Conservation (phyloP, 768 basidiomycete species). For the Suillus clintonianus region DNA sequence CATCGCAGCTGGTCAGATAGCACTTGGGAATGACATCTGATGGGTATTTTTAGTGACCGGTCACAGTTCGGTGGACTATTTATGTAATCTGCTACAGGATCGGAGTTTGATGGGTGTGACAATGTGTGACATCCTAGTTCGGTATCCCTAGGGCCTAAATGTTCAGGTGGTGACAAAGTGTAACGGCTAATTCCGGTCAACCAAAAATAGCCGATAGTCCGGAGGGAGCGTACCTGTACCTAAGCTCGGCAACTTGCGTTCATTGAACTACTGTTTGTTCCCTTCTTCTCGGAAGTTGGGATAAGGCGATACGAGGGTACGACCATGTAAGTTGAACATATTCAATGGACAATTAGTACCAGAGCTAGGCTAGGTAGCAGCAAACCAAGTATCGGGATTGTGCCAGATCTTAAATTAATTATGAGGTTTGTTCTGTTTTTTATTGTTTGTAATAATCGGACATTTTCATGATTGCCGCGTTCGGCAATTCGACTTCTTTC, state of each 20-base stretch:
- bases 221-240: constrained; percentile 5
- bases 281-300: constrained; percentile 1
- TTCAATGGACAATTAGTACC: too few relatives aligned
- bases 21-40: background rate
- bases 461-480: constrained; percentile 37
- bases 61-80: background rate
- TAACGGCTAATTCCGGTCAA: constrained; percentile 12
- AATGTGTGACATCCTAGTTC: too few relatives aligned
- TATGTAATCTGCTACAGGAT: background rate
- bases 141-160: too few relatives aligned
- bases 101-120: constrained; percentile 5
- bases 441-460: constrained; percentile 31
- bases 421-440: background rate
- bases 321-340: background rate
- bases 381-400: background rate
- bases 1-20: background rate
- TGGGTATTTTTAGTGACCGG: background rate
- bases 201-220: constrained; percentile 9
- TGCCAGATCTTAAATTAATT: background rate
- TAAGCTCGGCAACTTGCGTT: constrained; percentile 6
- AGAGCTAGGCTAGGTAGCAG: too few relatives aligned
- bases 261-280: background rate
- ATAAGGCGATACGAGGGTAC: background rate
- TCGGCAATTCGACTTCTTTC: constrained; percentile 39
- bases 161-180: background rate